Evolutionary conservation across 1,284 basidiomycete species (phyloP).

Genomic region (Polyporus tsugae): DNA sequence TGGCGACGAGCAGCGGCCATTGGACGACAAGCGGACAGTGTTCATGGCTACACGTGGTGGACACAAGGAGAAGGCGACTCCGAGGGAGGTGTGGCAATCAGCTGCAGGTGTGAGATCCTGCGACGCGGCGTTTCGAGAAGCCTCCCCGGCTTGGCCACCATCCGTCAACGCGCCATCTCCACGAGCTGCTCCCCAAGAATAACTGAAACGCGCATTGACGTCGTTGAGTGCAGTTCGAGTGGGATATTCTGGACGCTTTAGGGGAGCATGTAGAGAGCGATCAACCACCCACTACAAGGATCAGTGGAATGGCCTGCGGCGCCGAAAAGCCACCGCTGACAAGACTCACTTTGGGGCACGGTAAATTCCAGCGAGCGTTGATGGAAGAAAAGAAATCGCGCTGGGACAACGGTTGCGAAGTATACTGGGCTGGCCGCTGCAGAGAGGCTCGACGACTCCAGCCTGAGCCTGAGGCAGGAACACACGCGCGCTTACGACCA

Average conservation of each 20-base stretch:
- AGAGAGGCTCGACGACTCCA: too few relatives aligned
- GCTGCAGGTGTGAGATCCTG: neutral
- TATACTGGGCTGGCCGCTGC: too few relatives aligned
- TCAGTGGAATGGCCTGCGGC: neutral
- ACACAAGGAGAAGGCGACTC: slow-evolving; percentile 7
- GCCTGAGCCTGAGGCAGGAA: too few relatives aligned
- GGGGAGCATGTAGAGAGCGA: neutral
- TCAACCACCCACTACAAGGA: neutral
- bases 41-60: slow-evolving; percentile 5
- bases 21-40: neutral
- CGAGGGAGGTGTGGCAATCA: slow-evolving; percentile 2
- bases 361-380: neutral
- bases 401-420: neutral
- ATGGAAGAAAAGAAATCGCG: neutral
- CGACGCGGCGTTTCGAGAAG: slow-evolving; percentile 2
- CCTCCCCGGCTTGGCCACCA: neutral
- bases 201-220: neutral
- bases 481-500: too few relatives aligned
- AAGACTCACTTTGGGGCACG: neutral
- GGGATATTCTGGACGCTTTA: neutral
- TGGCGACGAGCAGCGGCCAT: neutral
- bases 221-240: neutral
- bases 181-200: slow-evolving; percentile 1
- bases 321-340: neutral
- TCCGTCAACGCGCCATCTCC: slow-evolving; percentile 4